Conservation (phyloP, 768 basidiomycete species). For the Xerocomus spinulosus region DNA sequence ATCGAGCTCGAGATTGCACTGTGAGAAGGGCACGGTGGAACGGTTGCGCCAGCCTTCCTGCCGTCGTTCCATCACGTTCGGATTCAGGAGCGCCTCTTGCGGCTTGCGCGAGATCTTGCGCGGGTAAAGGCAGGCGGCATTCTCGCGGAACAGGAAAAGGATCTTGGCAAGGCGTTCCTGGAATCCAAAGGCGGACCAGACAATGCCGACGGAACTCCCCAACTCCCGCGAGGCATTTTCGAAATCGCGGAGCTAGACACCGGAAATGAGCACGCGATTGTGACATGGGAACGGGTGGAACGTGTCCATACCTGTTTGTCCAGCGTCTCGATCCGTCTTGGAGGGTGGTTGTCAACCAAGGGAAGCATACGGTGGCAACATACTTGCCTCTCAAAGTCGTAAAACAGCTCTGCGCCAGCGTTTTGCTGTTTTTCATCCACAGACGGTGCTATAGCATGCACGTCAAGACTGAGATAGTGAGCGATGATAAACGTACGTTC, state of each 20-base stretch:
- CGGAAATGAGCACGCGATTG: too few species aligned
- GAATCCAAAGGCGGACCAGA: conserved; percentile 47
- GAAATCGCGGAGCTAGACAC: conserved; percentile 46
- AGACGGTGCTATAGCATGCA: conserved; percentile 27
- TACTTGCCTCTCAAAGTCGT: conserved; percentile 41
- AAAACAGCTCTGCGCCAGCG: conserved; percentile 42
- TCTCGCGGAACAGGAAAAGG: conserved; percentile 48
- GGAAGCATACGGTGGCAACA: neutral
- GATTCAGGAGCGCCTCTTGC: conserved; percentile 32
- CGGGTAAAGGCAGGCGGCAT: conserved; percentile 50
- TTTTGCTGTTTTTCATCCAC: conserved; percentile 47
- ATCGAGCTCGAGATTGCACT: conserved; percentile 41
- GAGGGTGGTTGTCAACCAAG: neutral
- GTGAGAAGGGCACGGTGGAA: conserved; percentile 33
- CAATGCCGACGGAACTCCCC: conserved; percentile 51
- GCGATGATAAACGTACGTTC: conserved; percentile 24
- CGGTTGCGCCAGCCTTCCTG: conserved; percentile 32
- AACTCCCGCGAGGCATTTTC: conserved; percentile 51
- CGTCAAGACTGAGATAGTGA: neutral
- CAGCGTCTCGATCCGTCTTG: conserved; percentile 42
- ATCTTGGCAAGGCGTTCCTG: conserved; percentile 47
- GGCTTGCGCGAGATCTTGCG: conserved; percentile 38
- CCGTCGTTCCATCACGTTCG: conserved; percentile 27
- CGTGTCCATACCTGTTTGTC: conserved; percentile 40
- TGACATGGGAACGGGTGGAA: neutral